Evolutionary conservation across 352 stramenopile genomes (phyloP), one percentile per base, ranked within the genome.

Genomic region (Peronospora farinosa): DNA sequence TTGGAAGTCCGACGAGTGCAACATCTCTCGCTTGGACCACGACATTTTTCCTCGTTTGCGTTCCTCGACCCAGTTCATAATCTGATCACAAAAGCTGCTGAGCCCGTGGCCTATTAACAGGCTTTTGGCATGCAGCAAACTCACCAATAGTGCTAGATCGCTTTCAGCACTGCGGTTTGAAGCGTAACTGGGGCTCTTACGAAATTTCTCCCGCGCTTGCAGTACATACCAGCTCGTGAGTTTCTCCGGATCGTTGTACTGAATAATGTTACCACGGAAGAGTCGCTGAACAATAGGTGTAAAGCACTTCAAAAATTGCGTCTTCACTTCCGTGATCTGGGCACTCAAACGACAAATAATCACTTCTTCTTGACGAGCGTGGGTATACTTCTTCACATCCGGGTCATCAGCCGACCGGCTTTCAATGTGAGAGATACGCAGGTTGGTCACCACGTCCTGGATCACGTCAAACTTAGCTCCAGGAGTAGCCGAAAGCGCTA

Each of bases 401-500:
- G 76, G 28, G 70, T 99, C 97, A 35, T 97, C 87, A 15, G 97
- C 95, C 1, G 77, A 94, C 13, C 95, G 83, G 47, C 91, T 86
- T 71, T 99, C 96, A 37, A 99, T 97, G 58, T 96, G 81, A 15
- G 79, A 88, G 50, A 98, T 96, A 11, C 85, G 77, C 23, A 99
- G 66, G 48, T 97, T 98, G 5, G 86, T 62, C 30, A 99, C 84
- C 2, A 99, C 92, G 25, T 96, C 80, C 65, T 99, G 93, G 42
- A 97, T 97, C 16, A 88, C 73, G 31, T 97, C 88, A 31, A 97
- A 96, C 63, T 98, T 96, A 19, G 84, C 81, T 4, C 97, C 97
- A 4, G 97, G 97, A 2, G 97, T 99, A 3, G 97, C 97, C 31
- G 88, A 98, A 9, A 99, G 75, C 25, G 94, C 97, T 1, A 98